Evolutionary conservation across 2,329 filamentous ascomycete genomes (phyloP).

Genomic region (Dryadomyces quercivorus): DNA sequence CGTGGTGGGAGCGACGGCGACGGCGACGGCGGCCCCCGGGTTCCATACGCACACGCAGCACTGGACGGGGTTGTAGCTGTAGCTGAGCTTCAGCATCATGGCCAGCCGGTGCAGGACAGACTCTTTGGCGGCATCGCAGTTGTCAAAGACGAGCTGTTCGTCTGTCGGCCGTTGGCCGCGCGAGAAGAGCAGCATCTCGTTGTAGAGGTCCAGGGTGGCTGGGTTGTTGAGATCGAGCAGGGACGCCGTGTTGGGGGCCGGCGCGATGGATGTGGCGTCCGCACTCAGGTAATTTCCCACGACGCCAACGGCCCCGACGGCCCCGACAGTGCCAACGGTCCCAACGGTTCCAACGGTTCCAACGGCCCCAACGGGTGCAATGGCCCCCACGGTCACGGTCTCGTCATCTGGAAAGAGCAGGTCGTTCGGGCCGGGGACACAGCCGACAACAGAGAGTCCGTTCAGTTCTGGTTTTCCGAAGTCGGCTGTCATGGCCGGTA

Average conservation of each 20-base stretch:
- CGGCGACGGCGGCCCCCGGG: background rate
- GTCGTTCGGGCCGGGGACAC: constrained; percentile 8
- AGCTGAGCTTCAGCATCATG: constrained; percentile 17
- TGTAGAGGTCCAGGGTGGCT: constrained; percentile 13
- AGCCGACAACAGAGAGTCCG: background rate
- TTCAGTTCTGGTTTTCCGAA: background rate
- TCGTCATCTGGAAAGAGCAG: constrained; percentile 13
- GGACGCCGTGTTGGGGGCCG: background rate
- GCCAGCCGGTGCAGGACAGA: constrained; percentile 16
- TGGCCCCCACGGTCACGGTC: constrained; percentile 1
- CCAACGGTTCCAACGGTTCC: too few relatives aligned
- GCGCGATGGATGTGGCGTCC: background rate
- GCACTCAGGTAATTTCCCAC: background rate
- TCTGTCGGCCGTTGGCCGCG: constrained; percentile 11
- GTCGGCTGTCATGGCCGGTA: background rate
- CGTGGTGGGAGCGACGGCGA: background rate
- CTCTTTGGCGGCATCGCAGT: constrained; percentile 17
- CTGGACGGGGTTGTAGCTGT: constrained; percentile 16
- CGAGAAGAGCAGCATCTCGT: constrained; percentile 16
- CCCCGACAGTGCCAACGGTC: too few relatives aligned
- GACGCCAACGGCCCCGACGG: too few relatives aligned
- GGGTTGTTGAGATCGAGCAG: constrained; percentile 11
- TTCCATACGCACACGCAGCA: constrained; percentile 15
- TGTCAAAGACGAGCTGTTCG: constrained; percentile 16
- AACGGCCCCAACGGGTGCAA: too few relatives aligned